Conservation (phyloP, 208 protist genomes). For the Lotmaria passim region DNA sequence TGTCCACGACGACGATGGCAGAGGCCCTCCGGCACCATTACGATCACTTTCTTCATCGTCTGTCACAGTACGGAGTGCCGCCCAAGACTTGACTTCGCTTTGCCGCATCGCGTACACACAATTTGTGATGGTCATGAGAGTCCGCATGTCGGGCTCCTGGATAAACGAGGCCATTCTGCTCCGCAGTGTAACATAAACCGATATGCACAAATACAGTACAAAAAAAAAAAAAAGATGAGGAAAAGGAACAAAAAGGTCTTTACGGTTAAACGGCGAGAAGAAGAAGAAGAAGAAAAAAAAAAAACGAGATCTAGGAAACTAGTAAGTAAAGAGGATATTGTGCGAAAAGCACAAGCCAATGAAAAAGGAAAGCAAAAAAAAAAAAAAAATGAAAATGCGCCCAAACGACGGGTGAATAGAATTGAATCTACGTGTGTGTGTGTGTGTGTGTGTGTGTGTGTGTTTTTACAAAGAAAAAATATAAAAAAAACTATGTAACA, state of each 20-base stretch:
- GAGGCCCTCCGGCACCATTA: neutral
- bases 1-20: neutral
- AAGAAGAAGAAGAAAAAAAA: neutral
- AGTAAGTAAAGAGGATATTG: neutral
- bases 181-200: no score
- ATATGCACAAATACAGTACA: neutral
- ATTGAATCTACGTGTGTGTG: neutral
- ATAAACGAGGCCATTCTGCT: constrained; percentile 6
- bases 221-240: constrained; percentile 8
- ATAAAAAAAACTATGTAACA: no score
- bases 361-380: neutral
- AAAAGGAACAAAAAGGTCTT: neutral
- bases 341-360: no score
- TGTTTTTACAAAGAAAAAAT: no score
- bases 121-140: constrained; percentile 18
- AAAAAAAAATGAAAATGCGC: no score
- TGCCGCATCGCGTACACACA: constrained; percentile 28
- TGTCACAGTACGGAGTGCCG: constrained; percentile 2
- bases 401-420: neutral
- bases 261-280: no score
- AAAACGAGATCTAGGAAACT: neutral
- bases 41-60: neutral
- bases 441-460: no score
- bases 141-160: constrained; percentile 29
- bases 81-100: constrained; percentile 3